Conservation (phyloP, 768 basidiomycete genomes). For the Porpolomopsis calyptriformis region DNA sequence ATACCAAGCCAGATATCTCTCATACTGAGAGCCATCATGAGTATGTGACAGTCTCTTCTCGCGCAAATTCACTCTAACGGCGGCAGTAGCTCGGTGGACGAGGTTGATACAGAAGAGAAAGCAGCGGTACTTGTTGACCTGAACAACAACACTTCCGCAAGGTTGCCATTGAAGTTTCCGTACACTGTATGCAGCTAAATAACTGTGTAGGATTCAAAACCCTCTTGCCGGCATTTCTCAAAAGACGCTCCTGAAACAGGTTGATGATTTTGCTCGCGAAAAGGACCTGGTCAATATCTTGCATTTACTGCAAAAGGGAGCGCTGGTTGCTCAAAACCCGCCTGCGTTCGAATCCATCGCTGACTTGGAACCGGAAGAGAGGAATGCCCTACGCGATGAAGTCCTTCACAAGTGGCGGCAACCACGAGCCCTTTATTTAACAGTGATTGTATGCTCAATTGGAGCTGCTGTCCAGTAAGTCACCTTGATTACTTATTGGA, state of each 20-base stretch:
- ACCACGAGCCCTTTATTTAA: constrained; percentile 31
- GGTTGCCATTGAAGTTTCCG: neutral
- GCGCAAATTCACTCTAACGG: neutral
- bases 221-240: neutral
- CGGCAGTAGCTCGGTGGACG: neutral
- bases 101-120: neutral
- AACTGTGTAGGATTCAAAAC: neutral
- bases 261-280: neutral
- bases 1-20: neutral
- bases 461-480: constrained; percentile 73
- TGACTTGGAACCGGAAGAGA: constrained; percentile 29
- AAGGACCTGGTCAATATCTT: neutral
- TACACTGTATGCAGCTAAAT: neutral
- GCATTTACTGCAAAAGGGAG: constrained; percentile 39
- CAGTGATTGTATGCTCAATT: constrained; percentile 47
- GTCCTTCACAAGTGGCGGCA: constrained; percentile 38
- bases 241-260: neutral
- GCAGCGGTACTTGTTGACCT: neutral
- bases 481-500: neutral
- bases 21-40: neutral
- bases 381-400: constrained; percentile 33
- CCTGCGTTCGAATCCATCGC: constrained; percentile 32
- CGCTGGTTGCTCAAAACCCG: constrained; percentile 63
- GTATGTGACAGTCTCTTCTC: neutral
- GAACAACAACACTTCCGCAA: neutral